Conservation (phyloP, 805 yeast genomes). For the Brettanomyces bruxellensis region DNA sequence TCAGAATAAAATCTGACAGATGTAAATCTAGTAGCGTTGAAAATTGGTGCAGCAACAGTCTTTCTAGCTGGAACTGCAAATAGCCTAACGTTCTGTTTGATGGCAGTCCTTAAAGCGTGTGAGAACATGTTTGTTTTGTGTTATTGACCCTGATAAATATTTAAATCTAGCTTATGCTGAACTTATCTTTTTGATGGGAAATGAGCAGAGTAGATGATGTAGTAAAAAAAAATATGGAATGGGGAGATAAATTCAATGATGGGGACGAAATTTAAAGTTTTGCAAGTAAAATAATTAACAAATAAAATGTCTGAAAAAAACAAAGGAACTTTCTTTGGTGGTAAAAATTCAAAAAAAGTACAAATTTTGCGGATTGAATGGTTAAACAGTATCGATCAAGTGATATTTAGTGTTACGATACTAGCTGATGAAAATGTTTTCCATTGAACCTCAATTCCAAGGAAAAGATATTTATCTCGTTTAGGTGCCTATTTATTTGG, state of each 20-base stretch:
- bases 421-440: too few species aligned
- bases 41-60: conserved; percentile 9
- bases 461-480: too few species aligned
- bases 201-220: background rate
- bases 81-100: conserved; percentile 25
- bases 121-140: conserved; percentile 22
- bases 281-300: background rate
- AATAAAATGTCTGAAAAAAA: background rate
- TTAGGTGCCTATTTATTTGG: too few species aligned
- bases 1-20: conserved; percentile 59
- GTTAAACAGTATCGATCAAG: too few species aligned
- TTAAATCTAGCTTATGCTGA: background rate
- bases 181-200: too few species aligned
- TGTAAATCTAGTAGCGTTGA: conserved; percentile 13
- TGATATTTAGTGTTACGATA: too few species aligned
- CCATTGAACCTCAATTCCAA: too few species aligned
- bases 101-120: conserved; percentile 25
- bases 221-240: background rate
- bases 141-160: background rate
- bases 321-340: too few species aligned
- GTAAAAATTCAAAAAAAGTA: too few species aligned
- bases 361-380: too few species aligned
- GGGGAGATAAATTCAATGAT: background rate
- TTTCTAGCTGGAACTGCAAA: conserved; percentile 14
- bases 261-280: background rate